Evolutionary conservation across 2,329 filamentous ascomycete genomes (phyloP), one percentile per base, ranked within the genome.

Genomic region (Fusarium staphyleae): DNA sequence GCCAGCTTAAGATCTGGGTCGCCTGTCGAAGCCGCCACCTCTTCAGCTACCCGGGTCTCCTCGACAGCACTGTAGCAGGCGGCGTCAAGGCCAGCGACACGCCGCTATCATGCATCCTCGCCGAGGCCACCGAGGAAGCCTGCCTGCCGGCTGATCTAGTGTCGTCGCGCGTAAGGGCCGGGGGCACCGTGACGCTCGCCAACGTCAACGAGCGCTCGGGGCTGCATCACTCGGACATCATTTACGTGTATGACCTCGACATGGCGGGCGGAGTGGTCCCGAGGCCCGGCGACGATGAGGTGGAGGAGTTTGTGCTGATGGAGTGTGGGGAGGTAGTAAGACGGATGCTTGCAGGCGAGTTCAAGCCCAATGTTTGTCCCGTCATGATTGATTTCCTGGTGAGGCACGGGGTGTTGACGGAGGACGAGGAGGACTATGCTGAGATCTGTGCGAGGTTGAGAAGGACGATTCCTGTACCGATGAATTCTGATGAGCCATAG

Each of bases 381-480:
- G 87, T 93, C 40, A 78, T 93, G 75, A 78, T 95, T 40, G 91
- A 96, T 67, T 96, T 96, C 71, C 85, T 96, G 64, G 76, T 96
- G 37, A 76, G 91, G 18, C 90, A 92, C 71, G 89, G 89, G 0
- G 77, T 91, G 42, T 68, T 96, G 53, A 93, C 86, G 1, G 89
- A 91, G 68, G 87, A 85, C 50, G 90, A 96, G 74, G 76, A 76
- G 46, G 81, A 90, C 60, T 95, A 88, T 68, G 76, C 89, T 39
- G 87, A 91, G 70, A 89, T 96, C 55, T 73, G 73, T 35, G 70
- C 68, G 46, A 70, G 79, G 28, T 56, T 83, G 57, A 74, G 76
- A 62, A 74, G 80, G 14, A 69, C 55, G 32, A 65, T 82, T 45
- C 79, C 79, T 0, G 70, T 79, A 46, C 73, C 75, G 2, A 70